Evolutionary conservation across 768 basidiomycete genomes (phyloP).

Genomic region (Lanmaoa pseudosensibilis): DNA sequence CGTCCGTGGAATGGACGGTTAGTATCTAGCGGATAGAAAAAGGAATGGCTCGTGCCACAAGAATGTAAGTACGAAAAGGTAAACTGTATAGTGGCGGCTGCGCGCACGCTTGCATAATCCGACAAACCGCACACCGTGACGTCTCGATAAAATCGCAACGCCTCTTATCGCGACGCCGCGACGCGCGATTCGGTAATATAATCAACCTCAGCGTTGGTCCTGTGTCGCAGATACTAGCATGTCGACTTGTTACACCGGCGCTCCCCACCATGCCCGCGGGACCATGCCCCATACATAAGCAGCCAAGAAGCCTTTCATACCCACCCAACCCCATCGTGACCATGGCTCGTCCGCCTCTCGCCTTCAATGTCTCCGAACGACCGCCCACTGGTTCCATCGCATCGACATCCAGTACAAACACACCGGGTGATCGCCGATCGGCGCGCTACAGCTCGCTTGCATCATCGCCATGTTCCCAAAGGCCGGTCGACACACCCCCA

Average conservation of each 20-base stretch:
- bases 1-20: no score
- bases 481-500: background rate
- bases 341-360: constrained; percentile 38
- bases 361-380: constrained; percentile 45
- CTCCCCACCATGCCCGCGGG: background rate
- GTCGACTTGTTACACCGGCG: background rate
- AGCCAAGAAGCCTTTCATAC: background rate
- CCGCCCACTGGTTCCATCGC: constrained; percentile 31
- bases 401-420: background rate
- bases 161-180: no score
- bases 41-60: no score
- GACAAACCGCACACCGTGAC: no score
- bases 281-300: background rate
- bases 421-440: constrained; percentile 22
- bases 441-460: constrained; percentile 9
- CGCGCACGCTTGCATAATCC: no score
- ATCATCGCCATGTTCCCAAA: constrained; percentile 12
- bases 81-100: no score
- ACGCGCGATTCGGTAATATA: no score
- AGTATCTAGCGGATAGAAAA: no score
- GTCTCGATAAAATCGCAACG: no score
- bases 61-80: no score
- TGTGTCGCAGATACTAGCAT: background rate
- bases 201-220: background rate
- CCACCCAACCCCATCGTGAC: background rate